Evolutionary conservation across 1,284 basidiomycete species (phyloP), one percentile per base, ranked within the genome.

Genomic region (Apiotrichum sp.): DNA sequence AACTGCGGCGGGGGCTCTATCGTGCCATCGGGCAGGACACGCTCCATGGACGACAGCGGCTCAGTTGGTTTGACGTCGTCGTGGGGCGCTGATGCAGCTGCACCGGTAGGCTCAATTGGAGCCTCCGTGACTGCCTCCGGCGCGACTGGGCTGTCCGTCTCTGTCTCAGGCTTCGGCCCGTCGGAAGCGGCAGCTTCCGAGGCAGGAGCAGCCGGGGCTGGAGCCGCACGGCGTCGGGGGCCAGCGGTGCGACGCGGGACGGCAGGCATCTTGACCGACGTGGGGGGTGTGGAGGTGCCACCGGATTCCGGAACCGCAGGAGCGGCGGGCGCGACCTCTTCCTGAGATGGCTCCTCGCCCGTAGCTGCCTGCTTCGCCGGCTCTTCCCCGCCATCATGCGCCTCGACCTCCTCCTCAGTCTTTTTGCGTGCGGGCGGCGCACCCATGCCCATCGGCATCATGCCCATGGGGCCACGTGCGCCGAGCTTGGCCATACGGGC

Each of bases 401-500:
- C 22, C 3, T 52, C 48, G 6, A 38, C 35, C 11, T 35, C 34
- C 33, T 55, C 57, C 8, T 51, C 44, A 35, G 56, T 58, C 13
- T 59, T 53, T 47, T 69, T 71, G 6, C 63, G 56, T 6, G 63
- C 55, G 34, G 42, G 43, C 16, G 53, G 53, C 3, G 51, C 53
- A 16, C 56, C 56, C 43, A 57, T 49, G 13, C 36, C 36, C 31
- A 65, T 61, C 7, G 64, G 44, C 55, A 69, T 68, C 67, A 74
- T 68, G 5, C 71, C 75, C 72, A 76, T 75, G 22, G 73, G 73
- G 14, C 75, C 78, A 36, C 74, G 72, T 6, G 76, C 79, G 38
- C 75, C 78, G 40, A 76, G 66, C 59, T 73, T 77, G 47, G 73
- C 77, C 78, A 78, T 80, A 48, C 78, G 68, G 14, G 73, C 78